A percentile compares a stretch with the other conserved stretches of the same genome.
Conservation (phyloP, 108 stramenopile genomes). For the Craspedostauros australis region DNA sequence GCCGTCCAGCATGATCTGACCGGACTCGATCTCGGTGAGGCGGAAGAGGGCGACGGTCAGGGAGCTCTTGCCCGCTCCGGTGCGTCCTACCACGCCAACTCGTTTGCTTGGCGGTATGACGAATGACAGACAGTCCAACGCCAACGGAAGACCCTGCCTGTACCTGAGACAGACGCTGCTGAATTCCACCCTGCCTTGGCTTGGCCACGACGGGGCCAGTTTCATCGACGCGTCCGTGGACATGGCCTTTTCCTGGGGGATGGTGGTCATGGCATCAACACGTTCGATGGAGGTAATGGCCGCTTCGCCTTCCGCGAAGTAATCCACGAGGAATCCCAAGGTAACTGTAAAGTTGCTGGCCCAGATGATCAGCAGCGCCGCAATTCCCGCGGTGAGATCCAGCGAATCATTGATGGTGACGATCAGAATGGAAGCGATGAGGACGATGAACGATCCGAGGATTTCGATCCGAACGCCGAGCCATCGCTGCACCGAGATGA, state of each 20-base stretch:
- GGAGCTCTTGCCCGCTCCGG: conserved; percentile 60
- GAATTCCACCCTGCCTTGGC: conserved; percentile 55
- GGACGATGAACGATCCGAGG: conserved; percentile 64
- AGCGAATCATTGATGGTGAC: conserved; percentile 52
- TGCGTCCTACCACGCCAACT: conserved; percentile 71
- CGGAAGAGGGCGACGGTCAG: conserved; percentile 78
- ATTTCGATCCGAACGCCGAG: conserved; percentile 77
- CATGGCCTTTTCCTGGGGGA: conserved; percentile 51
- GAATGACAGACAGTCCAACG: conserved; percentile 70
- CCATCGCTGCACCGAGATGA: conserved; percentile 81
- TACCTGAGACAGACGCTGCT: conserved; percentile 67
- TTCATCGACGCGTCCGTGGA: conserved; percentile 19
- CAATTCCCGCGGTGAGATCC: conserved; percentile 49
- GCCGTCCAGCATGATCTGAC: conserved; percentile 73
- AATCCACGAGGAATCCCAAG: conserved; percentile 70
- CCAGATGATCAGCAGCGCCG: conserved; percentile 79
- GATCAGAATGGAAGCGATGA: conserved; percentile 48
- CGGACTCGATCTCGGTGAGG: conserved; percentile 75
- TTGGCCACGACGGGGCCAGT: conserved; percentile 48
- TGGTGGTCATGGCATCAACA: conserved; percentile 60
- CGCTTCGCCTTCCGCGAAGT: conserved; percentile 75
- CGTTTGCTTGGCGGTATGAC: conserved; percentile 57
- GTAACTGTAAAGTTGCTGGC: conserved; percentile 69
- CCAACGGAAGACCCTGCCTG: conserved; percentile 59
- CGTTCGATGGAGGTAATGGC: conserved; percentile 80